Base-by-base conservation (phyloP, 2,329 filamentous ascomycete species). In the Aschersonia sp. region DNA sequence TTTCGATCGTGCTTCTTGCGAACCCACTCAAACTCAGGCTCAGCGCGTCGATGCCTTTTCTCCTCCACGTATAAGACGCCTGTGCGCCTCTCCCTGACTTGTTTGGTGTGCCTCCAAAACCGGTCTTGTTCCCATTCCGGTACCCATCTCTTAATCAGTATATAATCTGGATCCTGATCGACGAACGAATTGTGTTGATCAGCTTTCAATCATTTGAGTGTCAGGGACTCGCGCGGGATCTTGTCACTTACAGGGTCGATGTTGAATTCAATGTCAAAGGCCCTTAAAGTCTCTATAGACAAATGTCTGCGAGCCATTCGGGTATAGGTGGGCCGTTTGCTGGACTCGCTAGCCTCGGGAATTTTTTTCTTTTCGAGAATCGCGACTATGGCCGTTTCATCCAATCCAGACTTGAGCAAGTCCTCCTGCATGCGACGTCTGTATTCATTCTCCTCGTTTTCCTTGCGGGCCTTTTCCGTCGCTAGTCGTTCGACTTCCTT, bases 121-220 rank as follows among this genome's bases (percentile, higher is more conserved):
- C 78, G 68, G 50, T 86, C 76, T 57, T 87, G 84, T 59, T 87
- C 77, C 51, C 77, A 75, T 55, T 87, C 80, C 4, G 78, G 75
- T 46, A 89, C 78, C 78, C 78, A 85, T 48, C 79, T 73, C 63
- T 84, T 85, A 65, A 89, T 84, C 50, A 89, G 64, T 48, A 89
- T 69, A 55, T 78, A 89, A 44, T 84, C 78, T 20, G 77, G 73
- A 56, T 89, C 81, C 71, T 80, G 54, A 43, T 43, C 31, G 47
- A 12, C 31, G 9, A 38, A 9, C 30, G 38, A 9, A 5, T n/a
- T 10, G 5, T 44, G 20, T 30, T 9, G 35, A 12, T 47, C 20
- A 31, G 43, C 45, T 29, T 20, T 10, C n/a, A 3, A 38, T 9
- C 12, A 4, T 38, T 20, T 38, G 35, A 38, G 2, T 12, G 12